These are phyloP conservation scores for Citrullus mucosospermus DNA, from an alignment of 306 rosid species.

Conservation along the genomic window DNA sequence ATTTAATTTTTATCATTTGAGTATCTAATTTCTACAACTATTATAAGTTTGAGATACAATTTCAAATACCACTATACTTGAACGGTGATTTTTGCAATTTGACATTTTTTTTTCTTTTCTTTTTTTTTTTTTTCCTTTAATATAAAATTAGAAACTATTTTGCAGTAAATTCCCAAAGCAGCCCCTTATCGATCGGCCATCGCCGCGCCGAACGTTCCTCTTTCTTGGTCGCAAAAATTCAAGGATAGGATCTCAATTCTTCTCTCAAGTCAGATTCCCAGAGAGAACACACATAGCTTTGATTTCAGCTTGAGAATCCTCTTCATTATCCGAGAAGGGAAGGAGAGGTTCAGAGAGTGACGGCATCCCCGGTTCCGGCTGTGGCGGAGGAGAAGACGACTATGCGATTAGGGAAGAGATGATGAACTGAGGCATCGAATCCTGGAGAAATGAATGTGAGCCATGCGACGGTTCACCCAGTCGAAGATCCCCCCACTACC, in stretches of 20 bases:
- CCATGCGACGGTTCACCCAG: conserved; percentile 86
- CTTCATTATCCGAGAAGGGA: neutral
- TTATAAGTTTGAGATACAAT: too few relatives aligned
- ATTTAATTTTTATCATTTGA: too few relatives aligned
- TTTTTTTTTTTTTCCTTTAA: too few relatives aligned
- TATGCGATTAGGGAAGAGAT: neutral
- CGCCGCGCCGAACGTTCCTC: neutral
- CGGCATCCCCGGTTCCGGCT: neutral
- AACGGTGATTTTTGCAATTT: too few relatives aligned
- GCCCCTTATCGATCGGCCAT: neutral
- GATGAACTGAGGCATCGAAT: conserved; percentile 5
- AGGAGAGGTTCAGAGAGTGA: neutral
- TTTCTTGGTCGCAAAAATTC: neutral
- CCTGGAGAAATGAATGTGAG: conserved; percentile 69
- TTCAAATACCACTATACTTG: too few relatives aligned
- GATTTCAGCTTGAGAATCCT: neutral
- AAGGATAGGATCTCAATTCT: neutral
- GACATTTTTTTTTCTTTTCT: too few relatives aligned
- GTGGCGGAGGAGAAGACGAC: neutral
- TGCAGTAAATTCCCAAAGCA: neutral
- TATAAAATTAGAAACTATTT: neutral
- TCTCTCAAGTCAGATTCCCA: neutral
- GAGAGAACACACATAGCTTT: neutral
- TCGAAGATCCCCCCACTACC: conserved; percentile 46
- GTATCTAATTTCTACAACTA: too few relatives aligned